phyloP scores from a whole-genome alignment of 176 grass and related monocot genomes.

The Zizania latifolia region DNA sequence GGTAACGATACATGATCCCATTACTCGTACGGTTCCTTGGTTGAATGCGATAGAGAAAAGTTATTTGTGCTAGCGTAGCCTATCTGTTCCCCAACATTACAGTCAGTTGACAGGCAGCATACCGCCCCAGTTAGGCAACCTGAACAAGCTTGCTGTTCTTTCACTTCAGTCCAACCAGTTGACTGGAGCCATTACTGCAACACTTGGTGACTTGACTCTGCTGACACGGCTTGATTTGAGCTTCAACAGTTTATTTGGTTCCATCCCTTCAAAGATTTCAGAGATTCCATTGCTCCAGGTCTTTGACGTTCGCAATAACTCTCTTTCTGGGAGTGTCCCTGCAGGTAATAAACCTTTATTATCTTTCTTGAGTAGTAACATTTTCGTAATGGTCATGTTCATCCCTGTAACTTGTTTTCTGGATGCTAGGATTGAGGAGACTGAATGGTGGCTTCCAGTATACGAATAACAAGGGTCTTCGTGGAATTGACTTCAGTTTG shows the following conservation, averaged over 20 bases:
- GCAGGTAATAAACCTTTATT: constrained; percentile 34
- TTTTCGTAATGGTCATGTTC: neutral
- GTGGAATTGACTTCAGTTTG: constrained; percentile 64
- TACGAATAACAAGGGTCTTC: constrained; percentile 73
- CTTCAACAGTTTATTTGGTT: constrained; percentile 82
- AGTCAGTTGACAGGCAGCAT: constrained; percentile 74
- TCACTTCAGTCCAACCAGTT: constrained; percentile 77
- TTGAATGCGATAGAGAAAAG: no score
- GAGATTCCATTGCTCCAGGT: constrained; percentile 61
- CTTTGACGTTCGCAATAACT: constrained; percentile 78
- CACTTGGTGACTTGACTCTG: constrained; percentile 51
- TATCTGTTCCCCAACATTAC: no score
- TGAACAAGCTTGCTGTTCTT: constrained; percentile 77
- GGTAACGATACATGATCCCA: no score
- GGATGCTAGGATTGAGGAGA: constrained; percentile 57
- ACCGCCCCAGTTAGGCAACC: constrained; percentile 52
- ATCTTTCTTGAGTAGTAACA: neutral
- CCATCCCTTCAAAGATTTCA: constrained; percentile 63
- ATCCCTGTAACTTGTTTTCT: neutral
- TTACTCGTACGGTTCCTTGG: no score
- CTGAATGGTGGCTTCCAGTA: constrained; percentile 73
- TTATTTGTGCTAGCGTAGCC: no score
- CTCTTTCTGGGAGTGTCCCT: constrained; percentile 71
- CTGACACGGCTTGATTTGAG: constrained; percentile 81
- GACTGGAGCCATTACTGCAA: constrained; percentile 86